A percentile compares a stretch with the other conserved stretches of the same genome.
Evolutionary conservation across 2,329 filamentous ascomycete genomes (phyloP).

Genomic region (Exophiala oligosperma): DNA sequence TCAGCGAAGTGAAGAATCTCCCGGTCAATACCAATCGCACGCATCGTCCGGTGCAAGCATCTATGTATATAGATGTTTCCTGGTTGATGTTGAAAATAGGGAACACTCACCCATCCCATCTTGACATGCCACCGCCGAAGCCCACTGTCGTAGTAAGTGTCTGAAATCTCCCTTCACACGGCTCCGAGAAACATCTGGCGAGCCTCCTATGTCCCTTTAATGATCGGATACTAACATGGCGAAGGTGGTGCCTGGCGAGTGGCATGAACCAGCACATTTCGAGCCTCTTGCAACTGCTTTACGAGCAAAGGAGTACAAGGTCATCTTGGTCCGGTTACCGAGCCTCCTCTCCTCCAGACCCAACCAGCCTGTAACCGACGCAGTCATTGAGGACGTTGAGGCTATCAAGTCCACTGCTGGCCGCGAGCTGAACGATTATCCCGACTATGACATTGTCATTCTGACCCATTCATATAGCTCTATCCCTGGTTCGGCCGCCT

Average conservation of each 20-base stretch:
- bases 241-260: conserved; percentile 37
- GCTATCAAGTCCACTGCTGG: not conserved
- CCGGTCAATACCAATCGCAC: too few relatives aligned
- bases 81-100: too few relatives aligned
- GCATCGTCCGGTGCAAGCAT: too few relatives aligned
- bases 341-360: conserved; percentile 19
- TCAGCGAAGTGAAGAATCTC: too few relatives aligned
- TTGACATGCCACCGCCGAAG: too few relatives aligned
- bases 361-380: conserved; percentile 30
- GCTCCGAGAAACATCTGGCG: too few relatives aligned
- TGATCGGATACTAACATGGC: conserved; percentile 25
- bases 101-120: too few relatives aligned
- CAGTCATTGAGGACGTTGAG: conserved; percentile 19
- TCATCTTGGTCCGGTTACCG: not conserved
- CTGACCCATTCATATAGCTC: conserved; percentile 14
- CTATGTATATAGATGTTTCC: too few relatives aligned
- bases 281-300: conserved; percentile 32
- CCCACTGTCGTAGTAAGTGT: too few relatives aligned
- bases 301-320: conserved; percentile 32
- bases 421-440: conserved; percentile 4
- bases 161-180: too few relatives aligned
- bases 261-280: conserved; percentile 37
- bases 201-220: conserved; percentile 24
- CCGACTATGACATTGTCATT: conserved; percentile 3
- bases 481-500: conserved; percentile 15